Conservation (phyloP, 1,139 yeast genomes). For the Scheffersomyces insectosa region DNA sequence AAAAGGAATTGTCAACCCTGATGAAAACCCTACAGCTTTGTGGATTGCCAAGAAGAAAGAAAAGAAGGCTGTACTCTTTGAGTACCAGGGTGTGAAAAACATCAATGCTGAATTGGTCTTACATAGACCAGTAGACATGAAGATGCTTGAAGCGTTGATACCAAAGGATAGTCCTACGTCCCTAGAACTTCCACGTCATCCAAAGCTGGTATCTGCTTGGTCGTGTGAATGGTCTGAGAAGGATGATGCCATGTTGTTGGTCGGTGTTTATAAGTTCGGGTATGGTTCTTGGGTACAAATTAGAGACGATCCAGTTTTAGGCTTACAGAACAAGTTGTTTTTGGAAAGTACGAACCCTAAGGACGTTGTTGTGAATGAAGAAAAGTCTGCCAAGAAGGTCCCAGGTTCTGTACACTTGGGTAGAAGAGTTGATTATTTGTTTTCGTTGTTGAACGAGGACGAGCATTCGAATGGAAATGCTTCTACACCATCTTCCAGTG, state of each 20-base stretch:
- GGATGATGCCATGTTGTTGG: constrained; percentile 84
- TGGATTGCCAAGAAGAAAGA: constrained; percentile 68
- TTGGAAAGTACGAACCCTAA: constrained; percentile 36
- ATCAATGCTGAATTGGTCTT: constrained; percentile 88
- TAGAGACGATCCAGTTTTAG: constrained; percentile 91
- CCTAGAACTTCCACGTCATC: constrained; percentile 59
- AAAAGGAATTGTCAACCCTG: constrained; percentile 28
- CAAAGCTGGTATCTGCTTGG: constrained; percentile 91
- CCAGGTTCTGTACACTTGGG: constrained; percentile 95
- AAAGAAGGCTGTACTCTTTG: constrained; percentile 86
- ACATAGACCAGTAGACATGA: constrained; percentile 82
- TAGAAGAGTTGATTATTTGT: constrained; percentile 88
- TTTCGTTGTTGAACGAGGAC: constrained; percentile 63
- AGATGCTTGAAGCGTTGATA: constrained; percentile 57
- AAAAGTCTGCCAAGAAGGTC: constrained; percentile 52
- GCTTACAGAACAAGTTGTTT: constrained; percentile 80
- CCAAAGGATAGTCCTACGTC: constrained; percentile 57
- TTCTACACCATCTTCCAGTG: constrained; percentile 3
- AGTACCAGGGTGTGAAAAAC: constrained; percentile 83
- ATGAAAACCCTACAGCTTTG: constrained; percentile 38
- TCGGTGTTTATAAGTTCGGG: constrained; percentile 91
- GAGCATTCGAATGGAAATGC: constrained; percentile 28
- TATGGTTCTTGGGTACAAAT: constrained; percentile 95
- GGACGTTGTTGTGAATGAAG: constrained; percentile 10
- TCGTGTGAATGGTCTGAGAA: constrained; percentile 77